These are phyloP conservation scores for Jamesozyma piceae DNA, from an alignment of 805 yeast genomes.

Conservation along the genomic window DNA sequence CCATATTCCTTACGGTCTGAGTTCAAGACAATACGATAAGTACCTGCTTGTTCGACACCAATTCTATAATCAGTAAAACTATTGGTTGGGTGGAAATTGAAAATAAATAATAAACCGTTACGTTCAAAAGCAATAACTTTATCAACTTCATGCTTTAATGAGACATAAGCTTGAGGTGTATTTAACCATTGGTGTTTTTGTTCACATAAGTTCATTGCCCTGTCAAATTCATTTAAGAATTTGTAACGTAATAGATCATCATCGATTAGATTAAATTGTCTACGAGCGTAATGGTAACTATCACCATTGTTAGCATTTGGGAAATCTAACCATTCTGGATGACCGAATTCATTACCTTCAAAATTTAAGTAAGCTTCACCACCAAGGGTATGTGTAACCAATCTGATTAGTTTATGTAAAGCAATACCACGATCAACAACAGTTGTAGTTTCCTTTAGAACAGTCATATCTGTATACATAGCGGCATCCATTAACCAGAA, in stretches of 20 bases:
- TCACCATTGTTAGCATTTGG: slow-evolving; percentile 84
- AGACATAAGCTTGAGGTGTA: slow-evolving; percentile 70
- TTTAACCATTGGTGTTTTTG: slow-evolving; percentile 59
- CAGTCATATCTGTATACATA: slow-evolving; percentile 94
- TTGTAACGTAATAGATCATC: slow-evolving; percentile 76
- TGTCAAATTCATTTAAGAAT: slow-evolving; percentile 71
- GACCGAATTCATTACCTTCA: slow-evolving; percentile 98
- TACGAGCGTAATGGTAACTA: slow-evolving; percentile 86
- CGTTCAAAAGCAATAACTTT: slow-evolving; percentile 85
- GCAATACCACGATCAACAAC: slow-evolving; percentile 83
- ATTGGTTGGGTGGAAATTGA: slow-evolving; percentile 82
- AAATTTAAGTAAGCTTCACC: slow-evolving; percentile 95
- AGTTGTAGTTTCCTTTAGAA: slow-evolving; percentile 60
- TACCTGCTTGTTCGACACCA: slow-evolving; percentile 79
- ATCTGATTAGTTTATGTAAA: slow-evolving; percentile 81
- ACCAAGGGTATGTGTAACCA: slow-evolving; percentile 82
- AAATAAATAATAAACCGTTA: slow-evolving; percentile 71
- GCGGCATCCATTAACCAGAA: slow-evolving; percentile 98
- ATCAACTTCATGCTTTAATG: slow-evolving; percentile 81
- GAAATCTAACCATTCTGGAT: slow-evolving; percentile 98
- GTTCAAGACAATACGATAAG: slow-evolving; percentile 63
- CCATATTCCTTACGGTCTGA: slow-evolving; percentile 66
- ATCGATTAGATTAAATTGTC: slow-evolving; percentile 82
- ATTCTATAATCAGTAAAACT: slow-evolving; percentile 80
- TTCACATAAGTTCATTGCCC: slow-evolving; percentile 75